Base-by-base conservation (phyloP, 495 filamentous ascomycete species). In the Penicillium flavigenum region DNA sequence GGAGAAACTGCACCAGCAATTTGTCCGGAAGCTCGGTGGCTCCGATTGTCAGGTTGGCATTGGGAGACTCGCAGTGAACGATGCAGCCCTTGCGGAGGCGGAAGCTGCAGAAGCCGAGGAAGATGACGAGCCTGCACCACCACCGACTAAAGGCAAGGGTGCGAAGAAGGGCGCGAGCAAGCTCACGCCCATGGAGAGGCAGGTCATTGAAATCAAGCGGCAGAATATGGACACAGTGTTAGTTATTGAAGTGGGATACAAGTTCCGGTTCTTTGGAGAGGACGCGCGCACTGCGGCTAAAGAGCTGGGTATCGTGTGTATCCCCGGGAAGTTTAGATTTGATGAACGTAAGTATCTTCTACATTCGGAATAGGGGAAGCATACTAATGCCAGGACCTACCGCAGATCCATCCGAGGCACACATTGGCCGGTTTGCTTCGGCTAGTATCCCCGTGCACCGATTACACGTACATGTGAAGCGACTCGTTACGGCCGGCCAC, bases 211-310 rank as follows among this genome's bases (percentile, higher is more conserved):
- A 19, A 96, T 98, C 63, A 98, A 98, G 75, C 81, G 85, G 53
- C 90, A 92, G 60, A 83, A 98, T 68, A 86, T 91, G 78, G 92
- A 96, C 63, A 93, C 92, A 0, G 56, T 98, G 9, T 72, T 99
- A 39, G 84, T 96, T 3, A 84, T 97, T 19, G 92, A 99, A 65
- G 94, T 99, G 5, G 94, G 94, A 27, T 99, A 99, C 70, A 99
- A 99, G 70, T 99, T 94, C 76, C 83, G 87, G 42, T 96, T 99
- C 77, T 96, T 96, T 64, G 94, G 95, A n/a, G 93, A 97, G 65
- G 94, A 99, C 77, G 94, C 94, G 6, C 82, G 91, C 54, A 82
- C 85, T 54, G 95, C 94, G 16, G 88, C 92, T 6, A 96, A 94
- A 67, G 91, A 93, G 67, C 76, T 99, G 56, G 88, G 88, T 56